phyloP scores from a whole-genome alignment of 495 filamentous ascomycete species.

The Xylaria sp. region DNA sequence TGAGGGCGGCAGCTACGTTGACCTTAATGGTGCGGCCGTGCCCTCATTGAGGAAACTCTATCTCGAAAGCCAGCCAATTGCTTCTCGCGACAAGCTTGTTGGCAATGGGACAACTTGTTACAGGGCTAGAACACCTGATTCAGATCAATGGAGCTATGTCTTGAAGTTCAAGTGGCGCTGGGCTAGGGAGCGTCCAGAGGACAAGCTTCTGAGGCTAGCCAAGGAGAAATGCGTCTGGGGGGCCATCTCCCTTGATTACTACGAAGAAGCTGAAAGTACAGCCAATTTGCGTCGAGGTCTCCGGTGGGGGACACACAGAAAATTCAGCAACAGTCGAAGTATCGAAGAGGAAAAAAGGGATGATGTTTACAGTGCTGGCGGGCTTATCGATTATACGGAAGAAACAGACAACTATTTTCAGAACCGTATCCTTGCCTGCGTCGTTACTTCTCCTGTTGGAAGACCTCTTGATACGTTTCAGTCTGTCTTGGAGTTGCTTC shows the following conservation, averaged over 20 bases:
- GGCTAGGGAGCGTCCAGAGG: conserved; percentile 37
- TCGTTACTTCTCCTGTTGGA: conserved; percentile 41
- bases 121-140: conserved; percentile 32
- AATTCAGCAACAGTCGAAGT: conserved; percentile 29
- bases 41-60: conserved; percentile 37
- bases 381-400: conserved; percentile 36
- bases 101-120: conserved; percentile 39
- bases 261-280: conserved; percentile 38
- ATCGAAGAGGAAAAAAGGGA: conserved; percentile 32
- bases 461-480: conserved; percentile 39
- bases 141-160: conserved; percentile 33
- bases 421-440: conserved; percentile 39
- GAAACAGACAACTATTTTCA: conserved; percentile 33
- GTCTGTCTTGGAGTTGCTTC: conserved; percentile 36
- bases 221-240: conserved; percentile 36
- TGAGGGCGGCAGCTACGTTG: conserved; percentile 33
- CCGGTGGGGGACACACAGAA: conserved; percentile 36
- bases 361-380: conserved; percentile 25
- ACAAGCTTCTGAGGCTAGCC: conserved; percentile 37
- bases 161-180: conserved; percentile 43
- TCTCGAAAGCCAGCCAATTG: conserved; percentile 38
- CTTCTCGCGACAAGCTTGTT: conserved; percentile 34
- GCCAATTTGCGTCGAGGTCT: conserved; percentile 38
- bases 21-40: conserved; percentile 22
- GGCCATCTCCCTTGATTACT: conserved; percentile 37